Evolutionary conservation across 2,329 filamentous ascomycete genomes (phyloP).

Genomic region (Dryadomyces sulphureus): DNA sequence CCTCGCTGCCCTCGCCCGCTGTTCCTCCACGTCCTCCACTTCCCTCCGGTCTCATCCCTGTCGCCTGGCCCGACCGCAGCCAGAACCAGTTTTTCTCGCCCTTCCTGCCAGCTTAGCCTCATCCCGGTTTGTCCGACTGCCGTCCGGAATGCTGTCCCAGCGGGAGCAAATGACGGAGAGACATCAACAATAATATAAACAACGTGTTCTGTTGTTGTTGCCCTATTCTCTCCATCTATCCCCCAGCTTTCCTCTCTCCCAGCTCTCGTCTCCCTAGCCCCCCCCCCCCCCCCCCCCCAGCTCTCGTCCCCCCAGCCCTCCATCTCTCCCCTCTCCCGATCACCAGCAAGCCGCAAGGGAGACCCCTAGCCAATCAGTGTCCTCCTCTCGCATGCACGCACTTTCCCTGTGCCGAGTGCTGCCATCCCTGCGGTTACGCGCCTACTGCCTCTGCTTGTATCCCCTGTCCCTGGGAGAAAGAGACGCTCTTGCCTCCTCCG

Average conservation of each 20-base stretch:
- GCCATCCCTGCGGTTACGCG: conserved; percentile 1
- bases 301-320: background rate
- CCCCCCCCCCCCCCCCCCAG: background rate
- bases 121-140: too few species aligned
- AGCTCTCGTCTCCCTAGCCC: background rate
- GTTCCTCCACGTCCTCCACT: too few species aligned
- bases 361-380: background rate
- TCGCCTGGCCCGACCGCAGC: too few species aligned
- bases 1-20: too few species aligned
- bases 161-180: background rate
- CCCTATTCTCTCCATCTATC: background rate
- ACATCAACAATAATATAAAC: background rate
- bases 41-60: too few species aligned
- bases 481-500: too few species aligned
- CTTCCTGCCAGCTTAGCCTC: background rate
- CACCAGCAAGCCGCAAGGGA: background rate
- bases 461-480: too few species aligned
- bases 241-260: background rate
- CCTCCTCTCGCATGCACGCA: background rate
- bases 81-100: too few species aligned
- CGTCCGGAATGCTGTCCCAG: background rate
- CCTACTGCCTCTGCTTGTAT: too few species aligned
- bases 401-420: background rate
- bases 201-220: background rate
- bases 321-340: background rate